phyloP scores from a whole-genome alignment of 2,329 filamentous ascomycete species.

The Sordariomycetes sp. region DNA sequence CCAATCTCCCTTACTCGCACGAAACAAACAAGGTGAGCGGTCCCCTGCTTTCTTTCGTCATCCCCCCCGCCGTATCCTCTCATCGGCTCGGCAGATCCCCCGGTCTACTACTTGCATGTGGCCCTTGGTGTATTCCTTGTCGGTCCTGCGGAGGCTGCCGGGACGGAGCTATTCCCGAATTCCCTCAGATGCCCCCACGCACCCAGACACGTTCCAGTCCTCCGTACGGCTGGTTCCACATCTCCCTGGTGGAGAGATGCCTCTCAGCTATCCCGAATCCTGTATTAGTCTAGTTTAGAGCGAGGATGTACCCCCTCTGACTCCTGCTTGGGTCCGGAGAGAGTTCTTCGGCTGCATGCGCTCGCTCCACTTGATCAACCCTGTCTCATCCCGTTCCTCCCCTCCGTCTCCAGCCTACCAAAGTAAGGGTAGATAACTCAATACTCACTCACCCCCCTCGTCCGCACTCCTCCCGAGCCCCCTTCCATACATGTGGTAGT shows the following conservation, averaged over 20 bases:
- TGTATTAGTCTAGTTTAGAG: not conserved
- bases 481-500: not conserved
- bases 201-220: not conserved
- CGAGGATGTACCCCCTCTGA: not conserved
- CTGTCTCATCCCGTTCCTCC: slow-evolving; percentile 1
- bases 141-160: not conserved
- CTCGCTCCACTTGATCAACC: slow-evolving; percentile 3
- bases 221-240: not conserved
- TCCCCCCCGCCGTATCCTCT: not conserved
- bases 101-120: not conserved
- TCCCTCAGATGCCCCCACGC: not conserved
- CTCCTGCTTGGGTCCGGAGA: not conserved
- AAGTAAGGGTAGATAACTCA: not conserved
- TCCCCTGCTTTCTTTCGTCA: not conserved
- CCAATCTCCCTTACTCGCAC: not conserved
- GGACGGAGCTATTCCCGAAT: not conserved
- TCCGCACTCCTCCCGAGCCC: not conserved
- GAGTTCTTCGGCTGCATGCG: not conserved
- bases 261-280: not conserved
- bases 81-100: not conserved
- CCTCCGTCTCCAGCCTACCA: not conserved
- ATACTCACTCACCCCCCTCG: not conserved
- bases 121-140: not conserved
- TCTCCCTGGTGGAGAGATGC: not conserved
- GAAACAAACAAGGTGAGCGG: not conserved